These are phyloP conservation scores for Cercophora newfieldiana DNA, from an alignment of 495 filamentous ascomycete species.

Conservation along the genomic window DNA sequence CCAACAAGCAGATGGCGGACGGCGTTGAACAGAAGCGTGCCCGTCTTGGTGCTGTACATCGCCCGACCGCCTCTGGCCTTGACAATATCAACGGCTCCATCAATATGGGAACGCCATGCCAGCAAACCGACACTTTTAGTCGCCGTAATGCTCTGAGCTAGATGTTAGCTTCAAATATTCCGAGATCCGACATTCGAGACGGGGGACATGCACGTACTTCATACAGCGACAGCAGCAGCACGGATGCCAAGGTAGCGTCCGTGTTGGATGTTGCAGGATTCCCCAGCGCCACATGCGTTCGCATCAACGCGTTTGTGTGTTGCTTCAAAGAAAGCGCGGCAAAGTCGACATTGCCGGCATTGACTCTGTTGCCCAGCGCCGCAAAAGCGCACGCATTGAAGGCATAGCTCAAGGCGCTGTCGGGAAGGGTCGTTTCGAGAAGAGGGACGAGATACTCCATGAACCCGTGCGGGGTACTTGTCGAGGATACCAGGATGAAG, in stretches of 20 bases:
- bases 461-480: slow-evolving; percentile 46
- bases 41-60: slow-evolving; percentile 45
- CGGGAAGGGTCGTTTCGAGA: slow-evolving; percentile 46
- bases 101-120: slow-evolving; percentile 55
- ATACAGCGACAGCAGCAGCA: slow-evolving; percentile 30
- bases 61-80: slow-evolving; percentile 51
- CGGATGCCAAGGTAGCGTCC: slow-evolving; percentile 28
- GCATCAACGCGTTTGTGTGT: slow-evolving; percentile 53
- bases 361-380: slow-evolving; percentile 47
- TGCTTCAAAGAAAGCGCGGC: slow-evolving; percentile 42
- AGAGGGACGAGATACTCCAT: slow-evolving; percentile 59
- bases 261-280: slow-evolving; percentile 39
- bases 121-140: slow-evolving; percentile 45
- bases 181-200: no score
- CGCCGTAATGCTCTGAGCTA: slow-evolving; percentile 43
- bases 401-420: slow-evolving; percentile 53
- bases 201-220: slow-evolving; percentile 29
- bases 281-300: slow-evolving; percentile 55
- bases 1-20: slow-evolving; percentile 53
- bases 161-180: no score
- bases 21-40: slow-evolving; percentile 48
- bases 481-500: slow-evolving; percentile 52
- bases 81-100: slow-evolving; percentile 55
- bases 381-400: slow-evolving; percentile 63
- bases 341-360: slow-evolving; percentile 30